phyloP scores from a whole-genome alignment of 345 rosid species.

The Linum usitatissimum region DNA sequence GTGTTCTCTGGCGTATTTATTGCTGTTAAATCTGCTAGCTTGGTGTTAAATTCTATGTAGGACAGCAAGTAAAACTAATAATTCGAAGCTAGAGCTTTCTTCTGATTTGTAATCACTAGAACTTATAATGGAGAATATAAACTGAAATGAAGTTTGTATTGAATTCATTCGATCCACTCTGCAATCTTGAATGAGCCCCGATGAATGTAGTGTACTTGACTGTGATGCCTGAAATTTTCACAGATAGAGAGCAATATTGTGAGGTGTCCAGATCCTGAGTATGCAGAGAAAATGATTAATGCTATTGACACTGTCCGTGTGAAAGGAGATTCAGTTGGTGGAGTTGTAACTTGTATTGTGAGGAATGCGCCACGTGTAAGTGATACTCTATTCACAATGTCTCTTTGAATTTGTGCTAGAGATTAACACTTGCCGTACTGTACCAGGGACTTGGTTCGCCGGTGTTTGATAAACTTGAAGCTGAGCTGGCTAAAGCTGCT shows the following conservation, averaged over 20 bases:
- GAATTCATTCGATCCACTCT: not conserved
- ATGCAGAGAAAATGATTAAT: conserved; percentile 95
- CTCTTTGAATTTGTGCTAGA: not conserved
- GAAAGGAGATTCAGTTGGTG: conserved; percentile 89
- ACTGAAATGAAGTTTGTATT: not conserved
- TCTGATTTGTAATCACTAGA: not conserved
- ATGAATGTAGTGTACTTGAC: conserved; percentile 8
- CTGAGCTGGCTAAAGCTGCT: conserved; percentile 87
- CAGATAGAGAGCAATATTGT: conserved; percentile 93
- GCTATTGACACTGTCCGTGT: conserved; percentile 78
- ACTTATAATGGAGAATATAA: too few species aligned
- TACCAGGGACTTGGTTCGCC: conserved; percentile 98
- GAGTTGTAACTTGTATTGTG: conserved; percentile 88
- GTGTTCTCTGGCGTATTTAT: not conserved
- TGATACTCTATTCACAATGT: not conserved
- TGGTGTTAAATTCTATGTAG: too few species aligned
- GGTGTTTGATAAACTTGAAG: conserved; percentile 93
- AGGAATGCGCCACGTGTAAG: conserved; percentile 82
- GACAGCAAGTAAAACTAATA: not conserved
- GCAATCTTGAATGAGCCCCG: not conserved
- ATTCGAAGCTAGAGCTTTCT: not conserved
- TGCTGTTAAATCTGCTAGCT: not conserved
- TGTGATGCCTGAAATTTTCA: conserved; percentile 9
- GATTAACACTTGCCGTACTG: conserved; percentile 15
- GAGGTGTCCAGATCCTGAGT: conserved; percentile 92